A percentile compares a stretch with the other conserved stretches of the same genome.
Conservation (phyloP, 805 yeast species). For the Cyberlindnera petersonii region DNA sequence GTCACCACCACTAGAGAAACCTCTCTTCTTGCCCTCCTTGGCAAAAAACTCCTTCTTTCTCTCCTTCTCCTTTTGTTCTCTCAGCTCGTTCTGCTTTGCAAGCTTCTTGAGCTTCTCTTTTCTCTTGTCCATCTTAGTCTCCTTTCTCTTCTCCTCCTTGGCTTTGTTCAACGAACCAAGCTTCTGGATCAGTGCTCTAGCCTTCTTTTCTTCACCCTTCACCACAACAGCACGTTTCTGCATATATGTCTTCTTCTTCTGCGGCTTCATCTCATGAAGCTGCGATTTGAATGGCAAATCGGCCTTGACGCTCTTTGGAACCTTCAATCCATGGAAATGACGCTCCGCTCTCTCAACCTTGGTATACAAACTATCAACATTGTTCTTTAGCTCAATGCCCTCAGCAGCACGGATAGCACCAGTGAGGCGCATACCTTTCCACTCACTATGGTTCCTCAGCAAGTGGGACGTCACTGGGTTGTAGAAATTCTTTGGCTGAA, state of each 20-base stretch:
- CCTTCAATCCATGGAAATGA: slow-evolving; percentile 80
- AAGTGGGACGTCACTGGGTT: slow-evolving; percentile 94
- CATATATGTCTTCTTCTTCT: slow-evolving; percentile 75
- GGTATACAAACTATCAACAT: slow-evolving; percentile 47
- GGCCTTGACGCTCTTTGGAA: slow-evolving; percentile 74
- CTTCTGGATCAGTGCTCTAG: slow-evolving; percentile 83
- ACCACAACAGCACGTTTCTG: slow-evolving; percentile 91
- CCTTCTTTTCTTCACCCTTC: slow-evolving; percentile 90
- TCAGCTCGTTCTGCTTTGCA: slow-evolving; percentile 68
- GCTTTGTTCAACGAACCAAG: slow-evolving; percentile 80
- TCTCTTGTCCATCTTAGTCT: slow-evolving; percentile 72
- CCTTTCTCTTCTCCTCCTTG: slow-evolving; percentile 72
- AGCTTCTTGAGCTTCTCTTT: slow-evolving; percentile 69
- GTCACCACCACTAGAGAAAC: slow-evolving; percentile 29
- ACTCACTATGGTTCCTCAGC: slow-evolving; percentile 68
- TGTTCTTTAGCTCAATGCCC: slow-evolving; percentile 58
- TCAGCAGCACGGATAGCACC: slow-evolving; percentile 86
- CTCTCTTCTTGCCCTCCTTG: slow-evolving; percentile 63
- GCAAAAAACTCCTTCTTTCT: slow-evolving; percentile 85
- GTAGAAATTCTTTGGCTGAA: slow-evolving; percentile 82
- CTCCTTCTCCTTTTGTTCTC: slow-evolving; percentile 72
- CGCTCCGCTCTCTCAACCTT: slow-evolving; percentile 84
- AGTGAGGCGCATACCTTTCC: slow-evolving; percentile 96
- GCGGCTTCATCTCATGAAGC: slow-evolving; percentile 83
- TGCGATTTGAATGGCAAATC: slow-evolving; percentile 91